Percentiles rank a stretch among this genome's conserved stretches.
These are phyloP conservation scores for Ruellia speciosa DNA, from an alignment of 305 asterid genomes.

Conservation along the genomic window DNA sequence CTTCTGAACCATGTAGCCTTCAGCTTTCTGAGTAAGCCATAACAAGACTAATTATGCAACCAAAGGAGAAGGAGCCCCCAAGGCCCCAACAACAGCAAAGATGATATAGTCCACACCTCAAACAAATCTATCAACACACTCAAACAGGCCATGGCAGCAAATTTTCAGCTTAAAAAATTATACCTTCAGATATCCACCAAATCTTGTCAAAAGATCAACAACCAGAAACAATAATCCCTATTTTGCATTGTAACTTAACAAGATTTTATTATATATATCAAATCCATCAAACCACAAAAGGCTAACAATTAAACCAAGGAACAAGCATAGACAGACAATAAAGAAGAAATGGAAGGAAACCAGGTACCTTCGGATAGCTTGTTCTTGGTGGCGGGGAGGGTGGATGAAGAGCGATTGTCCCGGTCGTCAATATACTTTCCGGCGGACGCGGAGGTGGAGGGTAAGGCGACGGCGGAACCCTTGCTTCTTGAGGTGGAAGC, in stretches of 20 bases:
- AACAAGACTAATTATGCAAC: too few relatives aligned
- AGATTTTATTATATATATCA: neutral
- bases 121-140: neutral
- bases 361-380: slow-evolving; percentile 57
- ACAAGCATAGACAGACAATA: too few relatives aligned
- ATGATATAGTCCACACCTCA: neutral
- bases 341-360: neutral
- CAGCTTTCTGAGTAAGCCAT: too few relatives aligned
- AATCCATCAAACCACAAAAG: too few relatives aligned
- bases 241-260: neutral
- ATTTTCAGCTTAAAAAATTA: neutral
- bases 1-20: too few relatives aligned
- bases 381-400: slow-evolving; percentile 41
- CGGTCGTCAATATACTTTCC: slow-evolving; percentile 51
- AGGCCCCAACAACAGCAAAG: too few relatives aligned
- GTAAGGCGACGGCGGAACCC: slow-evolving; percentile 33
- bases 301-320: neutral
- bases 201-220: neutral
- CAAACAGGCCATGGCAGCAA: neutral
- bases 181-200: neutral
- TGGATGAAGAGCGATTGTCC: slow-evolving; percentile 41
- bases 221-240: neutral
- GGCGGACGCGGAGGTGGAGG: slow-evolving; percentile 39
- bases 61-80: neutral
- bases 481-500: slow-evolving; percentile 70